Percentiles rank a stretch among this genome's conserved stretches.
phyloP scores from a whole-genome alignment of 805 yeast genomes.

The Cyberlindnera nakhonratchasimensis region DNA sequence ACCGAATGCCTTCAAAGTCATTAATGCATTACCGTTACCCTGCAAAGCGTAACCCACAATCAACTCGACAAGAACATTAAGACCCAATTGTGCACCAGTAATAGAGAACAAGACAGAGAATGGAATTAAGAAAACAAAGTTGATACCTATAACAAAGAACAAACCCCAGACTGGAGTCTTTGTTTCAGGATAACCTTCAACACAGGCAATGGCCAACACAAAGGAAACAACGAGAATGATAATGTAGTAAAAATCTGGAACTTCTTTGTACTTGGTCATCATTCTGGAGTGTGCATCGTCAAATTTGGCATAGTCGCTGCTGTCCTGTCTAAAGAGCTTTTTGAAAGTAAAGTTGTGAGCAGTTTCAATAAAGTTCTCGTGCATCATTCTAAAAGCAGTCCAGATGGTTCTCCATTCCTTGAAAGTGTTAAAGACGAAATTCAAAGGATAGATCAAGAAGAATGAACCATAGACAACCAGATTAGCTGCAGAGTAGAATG shows the following conservation, averaged over 20 bases:
- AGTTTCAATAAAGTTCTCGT: constrained; percentile 6
- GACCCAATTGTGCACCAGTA: constrained; percentile 46
- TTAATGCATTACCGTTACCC: constrained; percentile 52
- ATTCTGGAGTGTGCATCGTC: constrained; percentile 34
- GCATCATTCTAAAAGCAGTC: constrained; percentile 13
- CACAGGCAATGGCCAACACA: constrained; percentile 42
- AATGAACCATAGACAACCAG: constrained; percentile 55
- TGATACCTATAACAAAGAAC: constrained; percentile 49
- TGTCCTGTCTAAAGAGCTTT: not conserved
- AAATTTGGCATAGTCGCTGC: constrained; percentile 9
- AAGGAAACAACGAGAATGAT: constrained; percentile 41
- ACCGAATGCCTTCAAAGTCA: constrained; percentile 49
- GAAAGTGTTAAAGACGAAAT: constrained; percentile 42
- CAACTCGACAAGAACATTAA: constrained; percentile 53
- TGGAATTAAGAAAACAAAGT: constrained; percentile 49
- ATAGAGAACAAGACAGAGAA: constrained; percentile 45
- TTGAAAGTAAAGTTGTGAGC: constrained; percentile 7
- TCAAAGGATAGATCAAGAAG: constrained; percentile 44
- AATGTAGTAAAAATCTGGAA: constrained; percentile 49
- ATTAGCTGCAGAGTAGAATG: constrained; percentile 62
- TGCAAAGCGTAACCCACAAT: constrained; percentile 50
- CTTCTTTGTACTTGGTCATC: constrained; percentile 56
- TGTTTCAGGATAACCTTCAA: constrained; percentile 40
- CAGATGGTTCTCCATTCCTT: constrained; percentile 41
- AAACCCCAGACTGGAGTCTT: constrained; percentile 61